Percentiles rank a stretch among this genome's conserved stretches.
Conservation (phyloP, 495 filamentous ascomycete species). For the Acidomyces sp. region DNA sequence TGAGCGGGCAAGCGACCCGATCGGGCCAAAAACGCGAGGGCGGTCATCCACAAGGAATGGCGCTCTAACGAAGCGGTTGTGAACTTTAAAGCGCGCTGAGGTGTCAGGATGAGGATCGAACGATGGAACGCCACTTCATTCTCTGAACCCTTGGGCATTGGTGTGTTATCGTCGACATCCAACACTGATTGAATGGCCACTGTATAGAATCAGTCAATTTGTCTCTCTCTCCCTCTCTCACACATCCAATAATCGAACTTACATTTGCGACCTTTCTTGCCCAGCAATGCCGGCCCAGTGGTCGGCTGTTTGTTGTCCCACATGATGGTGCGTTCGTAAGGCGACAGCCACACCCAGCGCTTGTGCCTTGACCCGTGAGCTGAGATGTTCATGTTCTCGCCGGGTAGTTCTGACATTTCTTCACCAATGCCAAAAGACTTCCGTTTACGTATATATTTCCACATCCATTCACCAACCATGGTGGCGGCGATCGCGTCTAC, state of each 20-base stretch:
- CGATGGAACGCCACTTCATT: conserved; percentile 59
- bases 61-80: conserved; percentile 71
- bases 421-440: conserved; percentile 85
- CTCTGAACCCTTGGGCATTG: conserved; percentile 57
- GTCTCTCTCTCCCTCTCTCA: too few species aligned
- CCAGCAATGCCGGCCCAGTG: conserved; percentile 72
- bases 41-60: conserved; percentile 90
- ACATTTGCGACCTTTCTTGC: conserved; percentile 93
- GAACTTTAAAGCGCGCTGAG: conserved; percentile 88
- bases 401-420: conserved; percentile 27
- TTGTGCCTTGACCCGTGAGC: conserved; percentile 64
- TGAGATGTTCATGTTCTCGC: conserved; percentile 36
- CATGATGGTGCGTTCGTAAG: conserved; percentile 88
- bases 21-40: conserved; percentile 84
- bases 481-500: conserved; percentile 98
- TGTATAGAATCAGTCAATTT: conserved; percentile 30
- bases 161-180: conserved; percentile 91
- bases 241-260: conserved; percentile 32
- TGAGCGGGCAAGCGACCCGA: conserved; percentile 8
- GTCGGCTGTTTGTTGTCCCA: conserved; percentile 98
- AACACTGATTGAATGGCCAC: conserved; percentile 92
- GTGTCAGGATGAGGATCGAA: conserved; percentile 89
- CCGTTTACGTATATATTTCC: conserved; percentile 86
- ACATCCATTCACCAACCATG: conserved; percentile 99
- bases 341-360: conserved; percentile 96